Base-by-base conservation (phyloP, 192 early-diverging fungal species). In the Podila minutissima region DNA sequence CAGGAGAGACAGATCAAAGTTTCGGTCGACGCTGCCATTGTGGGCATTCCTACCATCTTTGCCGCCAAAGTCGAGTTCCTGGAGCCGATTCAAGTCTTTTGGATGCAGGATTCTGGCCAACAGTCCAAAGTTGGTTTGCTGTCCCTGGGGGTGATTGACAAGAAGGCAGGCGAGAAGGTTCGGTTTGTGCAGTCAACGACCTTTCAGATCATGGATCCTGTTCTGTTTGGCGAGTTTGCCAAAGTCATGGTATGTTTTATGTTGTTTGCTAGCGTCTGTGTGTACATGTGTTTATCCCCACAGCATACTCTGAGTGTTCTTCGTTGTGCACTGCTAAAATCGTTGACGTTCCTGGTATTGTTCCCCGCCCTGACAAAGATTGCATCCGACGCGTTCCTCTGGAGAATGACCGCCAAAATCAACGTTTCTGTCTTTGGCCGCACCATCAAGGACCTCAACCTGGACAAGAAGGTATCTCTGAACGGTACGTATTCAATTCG, bases 21-120 rank as follows among this genome's bases (percentile, higher is more conserved):
- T 58, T 71, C 68, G 62, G 64, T 67, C 17, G 74, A 83, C 37
- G 72, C 67, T 11, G 82, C 75, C 24, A 59, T 66, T 26, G 24
- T 84, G 46, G 67, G 65, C 2, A 86, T 87, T 26, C 85, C 86
- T 20, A 82, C 87, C 49, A 73, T 86, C 20, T 88, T 89, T 74
- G 62, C 69, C 5, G 87, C 87, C 10, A 85, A 49, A 33, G 75
- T 89, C 32, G 48, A 64, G 31, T 89, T 89, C 64, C 31, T 62
- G 26, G 75, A 75, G 15, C 84, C 79, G 24, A 53, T 86, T 24
- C 38, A 75, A 4, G 76, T 88, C 33, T 67, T 60, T 60, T 86
- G 83, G 67, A 74, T 86, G 13, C 26, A 33, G 64, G 65, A 3
- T 32, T 31, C 28, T 20, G 48, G 17, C 35, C 5, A 48, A 28